Evolutionary conservation across 345 rosid species (phyloP).

Genomic region (Brassica nigra): DNA sequence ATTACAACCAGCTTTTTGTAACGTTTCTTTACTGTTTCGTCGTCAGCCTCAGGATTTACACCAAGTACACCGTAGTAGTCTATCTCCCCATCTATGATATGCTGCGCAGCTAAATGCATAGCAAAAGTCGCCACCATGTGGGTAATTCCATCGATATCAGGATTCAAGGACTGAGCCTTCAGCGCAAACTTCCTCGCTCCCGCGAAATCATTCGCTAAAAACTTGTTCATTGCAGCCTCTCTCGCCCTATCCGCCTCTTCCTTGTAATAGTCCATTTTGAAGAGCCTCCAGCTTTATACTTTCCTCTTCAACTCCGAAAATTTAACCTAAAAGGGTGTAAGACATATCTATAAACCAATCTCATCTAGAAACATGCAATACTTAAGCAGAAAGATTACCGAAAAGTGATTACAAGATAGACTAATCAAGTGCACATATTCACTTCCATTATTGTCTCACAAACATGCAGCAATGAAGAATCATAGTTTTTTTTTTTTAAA

Average conservation of each 20-base stretch:
- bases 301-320: no score
- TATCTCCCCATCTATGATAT: conserved; percentile 48
- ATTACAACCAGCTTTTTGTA: conserved; percentile 58
- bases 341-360: not conserved
- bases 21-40: conserved; percentile 57
- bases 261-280: conserved; percentile 57
- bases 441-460: not conserved
- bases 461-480: conserved; percentile 13
- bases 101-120: conserved; percentile 51
- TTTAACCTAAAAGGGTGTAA: no score
- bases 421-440: not conserved
- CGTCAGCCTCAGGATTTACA: conserved; percentile 54
- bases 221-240: conserved; percentile 59
- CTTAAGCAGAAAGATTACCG: not conserved
- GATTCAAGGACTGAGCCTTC: conserved; percentile 64
- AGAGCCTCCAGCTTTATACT: no score
- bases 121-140: conserved; percentile 62
- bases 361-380: not conserved
- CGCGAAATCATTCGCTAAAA: conserved; percentile 44
- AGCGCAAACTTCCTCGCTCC: conserved; percentile 64
- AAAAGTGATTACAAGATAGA: not conserved
- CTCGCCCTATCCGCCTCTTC: conserved; percentile 60
- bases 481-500: not conserved
- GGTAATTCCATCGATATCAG: conserved; percentile 54
- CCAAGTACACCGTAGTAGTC: conserved; percentile 67